phyloP scores from a whole-genome alignment of 495 filamentous ascomycete species.

The Talaromyces adpressus region DNA sequence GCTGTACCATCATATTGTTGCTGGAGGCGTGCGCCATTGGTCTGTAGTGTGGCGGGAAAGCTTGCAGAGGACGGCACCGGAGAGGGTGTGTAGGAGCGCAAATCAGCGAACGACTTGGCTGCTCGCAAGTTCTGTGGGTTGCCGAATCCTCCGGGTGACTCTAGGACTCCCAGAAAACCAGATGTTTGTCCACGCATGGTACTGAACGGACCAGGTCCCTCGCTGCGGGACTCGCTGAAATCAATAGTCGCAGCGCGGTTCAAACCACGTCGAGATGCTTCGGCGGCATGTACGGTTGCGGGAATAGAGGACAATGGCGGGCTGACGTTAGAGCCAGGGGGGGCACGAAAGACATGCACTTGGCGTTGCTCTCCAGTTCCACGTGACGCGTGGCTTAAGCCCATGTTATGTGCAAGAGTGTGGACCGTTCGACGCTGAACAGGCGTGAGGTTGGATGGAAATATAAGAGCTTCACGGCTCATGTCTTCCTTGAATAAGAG shows the following conservation, averaged over 20 bases:
- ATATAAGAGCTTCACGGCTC: conserved; percentile 70
- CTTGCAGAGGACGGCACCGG: conserved; percentile 83
- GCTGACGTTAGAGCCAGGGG: conserved; percentile 55
- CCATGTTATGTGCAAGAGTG: conserved; percentile 92
- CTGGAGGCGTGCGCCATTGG: conserved; percentile 59
- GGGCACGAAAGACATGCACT: conserved; percentile 76
- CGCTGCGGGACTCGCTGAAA: conserved; percentile 81
- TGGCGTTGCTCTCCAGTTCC: conserved; percentile 80
- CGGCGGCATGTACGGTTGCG: conserved; percentile 55
- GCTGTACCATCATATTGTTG: conserved; percentile 46
- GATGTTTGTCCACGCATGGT: conserved; percentile 69
- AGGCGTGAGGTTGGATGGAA: conserved; percentile 72
- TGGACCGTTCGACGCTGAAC: conserved; percentile 83
- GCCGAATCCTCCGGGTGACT: conserved; percentile 66
- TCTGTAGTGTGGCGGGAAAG: conserved; percentile 66
- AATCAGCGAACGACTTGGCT: conserved; percentile 93
- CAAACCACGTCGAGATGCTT: conserved; percentile 70
- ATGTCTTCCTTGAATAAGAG: conserved; percentile 79
- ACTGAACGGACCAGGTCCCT: conserved; percentile 59
- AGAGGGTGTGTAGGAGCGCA: conserved; percentile 91
- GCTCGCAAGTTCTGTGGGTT: conserved; percentile 74
- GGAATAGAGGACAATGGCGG: conserved; percentile 53
- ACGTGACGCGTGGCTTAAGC: conserved; percentile 78
- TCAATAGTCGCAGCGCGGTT: conserved; percentile 97
- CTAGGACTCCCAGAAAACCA: conserved; percentile 74